Evolutionary conservation across 164 flowering plant genomes (phyloP).

Genomic region (Piper longum): DNA sequence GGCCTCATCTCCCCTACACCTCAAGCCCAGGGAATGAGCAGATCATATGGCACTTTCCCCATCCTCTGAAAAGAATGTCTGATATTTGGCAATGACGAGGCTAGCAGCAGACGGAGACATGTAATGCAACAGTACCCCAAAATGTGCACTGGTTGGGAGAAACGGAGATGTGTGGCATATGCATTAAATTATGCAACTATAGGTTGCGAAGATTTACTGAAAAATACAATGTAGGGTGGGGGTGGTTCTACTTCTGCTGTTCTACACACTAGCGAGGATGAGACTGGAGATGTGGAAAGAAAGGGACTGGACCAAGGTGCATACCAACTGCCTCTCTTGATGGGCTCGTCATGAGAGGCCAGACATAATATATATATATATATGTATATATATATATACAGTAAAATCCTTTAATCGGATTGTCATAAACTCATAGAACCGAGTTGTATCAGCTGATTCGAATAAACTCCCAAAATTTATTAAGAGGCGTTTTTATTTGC

Average conservation of each 20-base stretch:
- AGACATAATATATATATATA: background rate
- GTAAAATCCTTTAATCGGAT: too few relatives aligned
- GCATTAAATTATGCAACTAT: too few relatives aligned
- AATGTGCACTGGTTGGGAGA: too few relatives aligned
- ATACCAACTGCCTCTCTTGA: background rate
- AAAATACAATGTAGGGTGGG: background rate
- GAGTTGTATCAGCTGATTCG: too few relatives aligned
- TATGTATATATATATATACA: too few relatives aligned
- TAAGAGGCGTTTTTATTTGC: too few relatives aligned
- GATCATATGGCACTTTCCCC: background rate
- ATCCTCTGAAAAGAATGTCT: background rate
- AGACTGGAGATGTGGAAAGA: background rate
- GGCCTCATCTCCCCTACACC: background rate
- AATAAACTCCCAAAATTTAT: too few relatives aligned
- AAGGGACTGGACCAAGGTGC: background rate
- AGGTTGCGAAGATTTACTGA: too few relatives aligned
- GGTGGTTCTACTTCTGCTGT: background rate
- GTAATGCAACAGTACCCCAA: background rate
- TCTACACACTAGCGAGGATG: background rate
- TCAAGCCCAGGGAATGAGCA: background rate
- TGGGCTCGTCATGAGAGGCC: background rate
- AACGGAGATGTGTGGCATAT: too few relatives aligned
- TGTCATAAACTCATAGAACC: too few relatives aligned
- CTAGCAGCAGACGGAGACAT: background rate
- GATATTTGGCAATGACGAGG: background rate